Conservation (phyloP, 164 flowering plant species). For the Tetracentron sinense region DNA sequence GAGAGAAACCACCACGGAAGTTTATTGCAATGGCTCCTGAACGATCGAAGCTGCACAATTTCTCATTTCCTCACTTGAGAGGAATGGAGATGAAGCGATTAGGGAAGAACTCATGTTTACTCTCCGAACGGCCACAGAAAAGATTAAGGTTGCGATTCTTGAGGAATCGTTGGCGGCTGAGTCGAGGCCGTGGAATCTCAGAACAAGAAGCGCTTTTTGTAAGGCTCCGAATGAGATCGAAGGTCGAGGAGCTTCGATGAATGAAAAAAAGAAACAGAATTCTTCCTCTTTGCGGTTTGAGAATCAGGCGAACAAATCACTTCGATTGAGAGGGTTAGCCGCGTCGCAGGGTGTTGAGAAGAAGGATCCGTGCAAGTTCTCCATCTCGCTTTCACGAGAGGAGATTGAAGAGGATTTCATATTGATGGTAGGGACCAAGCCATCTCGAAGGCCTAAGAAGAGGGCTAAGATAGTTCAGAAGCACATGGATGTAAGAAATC, state of each 20-base stretch:
- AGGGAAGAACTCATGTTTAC: constrained; percentile 58
- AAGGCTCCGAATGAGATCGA: constrained; percentile 39
- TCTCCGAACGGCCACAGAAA: constrained; percentile 47
- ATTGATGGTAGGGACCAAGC: constrained; percentile 38
- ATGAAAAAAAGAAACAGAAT: constrained; percentile 17
- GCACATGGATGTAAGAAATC: constrained; percentile 44
- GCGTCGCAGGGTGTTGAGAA: constrained; percentile 19
- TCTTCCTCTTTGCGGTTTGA: constrained; percentile 29
- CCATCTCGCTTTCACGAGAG: constrained; percentile 28
- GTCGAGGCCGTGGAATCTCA: constrained; percentile 63
- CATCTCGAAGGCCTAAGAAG: constrained; percentile 59
- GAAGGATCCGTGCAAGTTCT: constrained; percentile 38
- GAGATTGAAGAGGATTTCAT: constrained; percentile 69
- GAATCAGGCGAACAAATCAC: constrained; percentile 20
- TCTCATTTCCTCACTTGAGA: constrained; percentile 46
- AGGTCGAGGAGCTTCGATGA: constrained; percentile 15
- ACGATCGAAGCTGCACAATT: constrained; percentile 68
- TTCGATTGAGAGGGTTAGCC: constrained; percentile 13
- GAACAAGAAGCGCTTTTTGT: constrained; percentile 58
- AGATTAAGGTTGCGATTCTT: constrained; percentile 42
- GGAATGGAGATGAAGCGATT: constrained; percentile 36
- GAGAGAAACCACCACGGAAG: constrained; percentile 2
- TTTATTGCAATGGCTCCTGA: constrained; percentile 36
- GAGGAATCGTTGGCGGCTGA: constrained; percentile 15
- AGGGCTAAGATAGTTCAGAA: constrained; percentile 38